Percentiles rank a stretch among this genome's conserved stretches.
phyloP scores from a whole-genome alignment of 768 basidiomycete genomes.

The Mrakia gelida region DNA sequence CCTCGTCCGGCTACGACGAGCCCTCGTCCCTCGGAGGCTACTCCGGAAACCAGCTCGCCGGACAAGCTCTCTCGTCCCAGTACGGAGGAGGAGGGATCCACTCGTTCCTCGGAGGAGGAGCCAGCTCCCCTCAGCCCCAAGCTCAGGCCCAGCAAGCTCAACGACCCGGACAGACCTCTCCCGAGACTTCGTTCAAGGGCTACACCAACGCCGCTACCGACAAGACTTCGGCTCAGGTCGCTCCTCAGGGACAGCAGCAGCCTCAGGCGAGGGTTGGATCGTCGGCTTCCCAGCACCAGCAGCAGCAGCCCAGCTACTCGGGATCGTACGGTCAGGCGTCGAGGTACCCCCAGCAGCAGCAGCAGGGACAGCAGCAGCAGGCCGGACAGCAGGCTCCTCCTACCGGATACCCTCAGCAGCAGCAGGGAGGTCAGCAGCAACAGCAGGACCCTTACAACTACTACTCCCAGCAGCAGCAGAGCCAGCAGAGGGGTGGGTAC shows the following conservation, averaged over 20 bases:
- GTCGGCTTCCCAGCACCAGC: conserved; percentile 24
- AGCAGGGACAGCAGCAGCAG: background rate
- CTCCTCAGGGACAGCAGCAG: conserved; percentile 17
- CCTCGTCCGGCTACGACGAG: conserved; percentile 24
- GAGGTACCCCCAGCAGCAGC: conserved; percentile 19
- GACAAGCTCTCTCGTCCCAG: conserved; percentile 17
- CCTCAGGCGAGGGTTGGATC: conserved; percentile 11
- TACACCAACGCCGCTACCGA: conserved; percentile 13
- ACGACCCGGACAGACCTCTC: conserved; percentile 29
- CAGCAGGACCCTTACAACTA: conserved; percentile 25
- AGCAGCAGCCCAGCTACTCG: conserved; percentile 13
- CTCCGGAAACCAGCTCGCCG: background rate
- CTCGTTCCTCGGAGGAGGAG: conserved; percentile 33
- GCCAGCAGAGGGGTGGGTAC: conserved; percentile 24
- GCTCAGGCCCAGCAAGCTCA: conserved; percentile 26
- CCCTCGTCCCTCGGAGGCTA: conserved; percentile 27
- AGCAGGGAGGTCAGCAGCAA: conserved; percentile 32
- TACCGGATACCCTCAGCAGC: conserved; percentile 18
- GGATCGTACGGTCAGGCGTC: background rate
- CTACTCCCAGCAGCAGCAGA: conserved; percentile 32
- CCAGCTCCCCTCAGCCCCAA: conserved; percentile 25
- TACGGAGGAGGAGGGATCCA: conserved; percentile 33
- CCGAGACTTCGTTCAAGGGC: conserved; percentile 31
- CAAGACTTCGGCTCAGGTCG: conserved; percentile 18
- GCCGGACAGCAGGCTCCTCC: background rate